A percentile compares a stretch with the other conserved stretches of the same genome.
Conservation (phyloP, 2,329 filamentous ascomycete genomes). For the Aspergillus floridensis region DNA sequence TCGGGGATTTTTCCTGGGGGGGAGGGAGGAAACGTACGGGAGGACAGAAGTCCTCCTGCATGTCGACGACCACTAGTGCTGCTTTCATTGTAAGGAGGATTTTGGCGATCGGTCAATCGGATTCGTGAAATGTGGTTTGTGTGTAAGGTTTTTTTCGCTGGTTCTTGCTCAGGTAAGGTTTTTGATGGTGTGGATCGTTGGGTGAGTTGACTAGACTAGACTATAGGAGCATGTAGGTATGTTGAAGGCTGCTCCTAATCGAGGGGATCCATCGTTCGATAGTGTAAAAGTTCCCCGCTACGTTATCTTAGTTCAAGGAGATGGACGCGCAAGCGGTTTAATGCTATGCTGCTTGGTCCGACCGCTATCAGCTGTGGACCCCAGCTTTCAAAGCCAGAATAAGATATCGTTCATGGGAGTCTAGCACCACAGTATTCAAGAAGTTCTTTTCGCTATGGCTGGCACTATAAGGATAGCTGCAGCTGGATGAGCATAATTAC, state of each 20-base stretch:
- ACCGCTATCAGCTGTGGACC: too few relatives aligned
- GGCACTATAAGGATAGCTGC: too few relatives aligned
- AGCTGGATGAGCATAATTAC: too few relatives aligned
- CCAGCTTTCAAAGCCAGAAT: too few relatives aligned
- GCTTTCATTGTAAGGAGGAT: slow-evolving; percentile 33
- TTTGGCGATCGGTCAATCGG: not conserved
- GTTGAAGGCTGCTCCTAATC: too few relatives aligned
- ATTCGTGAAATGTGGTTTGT: too few relatives aligned
- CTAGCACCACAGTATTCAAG: too few relatives aligned
- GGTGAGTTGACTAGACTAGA: not conserved
- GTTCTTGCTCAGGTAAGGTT: not conserved
- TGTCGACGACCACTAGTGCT: slow-evolving; percentile 74
- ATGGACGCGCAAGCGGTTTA: too few relatives aligned
- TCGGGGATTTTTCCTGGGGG: slow-evolving; percentile 2
- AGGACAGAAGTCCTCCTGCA: slow-evolving; percentile 94
- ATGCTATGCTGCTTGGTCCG: too few relatives aligned
- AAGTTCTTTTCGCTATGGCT: too few relatives aligned
- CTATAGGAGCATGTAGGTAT: too few relatives aligned
- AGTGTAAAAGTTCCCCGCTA: not conserved
- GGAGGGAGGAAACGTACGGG: slow-evolving; percentile 59
- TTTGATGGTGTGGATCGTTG: not conserved
- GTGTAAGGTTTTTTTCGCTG: not conserved
- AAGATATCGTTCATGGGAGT: too few relatives aligned
- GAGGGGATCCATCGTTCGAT: not conserved
- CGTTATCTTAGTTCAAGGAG: not conserved